phyloP scores from a whole-genome alignment of 108 stramenopile genomes.

The Epithemia pelagica region DNA sequence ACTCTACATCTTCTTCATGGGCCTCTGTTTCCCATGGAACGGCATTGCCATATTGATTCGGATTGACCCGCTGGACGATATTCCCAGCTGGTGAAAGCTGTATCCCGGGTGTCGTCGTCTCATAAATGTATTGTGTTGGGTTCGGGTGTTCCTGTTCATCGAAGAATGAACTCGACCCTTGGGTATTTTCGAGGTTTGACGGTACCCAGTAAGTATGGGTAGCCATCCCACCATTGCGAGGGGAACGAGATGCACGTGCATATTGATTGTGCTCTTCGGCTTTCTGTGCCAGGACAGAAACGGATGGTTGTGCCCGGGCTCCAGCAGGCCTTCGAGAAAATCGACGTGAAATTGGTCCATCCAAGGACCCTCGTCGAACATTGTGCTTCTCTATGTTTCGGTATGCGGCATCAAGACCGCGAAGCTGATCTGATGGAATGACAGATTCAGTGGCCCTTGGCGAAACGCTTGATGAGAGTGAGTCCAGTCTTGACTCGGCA shows the following conservation, averaged over 20 bases:
- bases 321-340: neutral
- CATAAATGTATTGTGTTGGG: too few relatives aligned
- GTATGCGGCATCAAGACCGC: constrained; percentile 1
- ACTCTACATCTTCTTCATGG: too few relatives aligned
- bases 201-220: too few relatives aligned
- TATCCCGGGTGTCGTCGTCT: neutral
- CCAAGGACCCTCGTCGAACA: neutral
- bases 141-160: too few relatives aligned
- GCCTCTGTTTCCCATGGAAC: neutral
- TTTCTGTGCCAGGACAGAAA: neutral
- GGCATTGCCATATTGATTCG: neutral
- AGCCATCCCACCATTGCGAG: too few relatives aligned
- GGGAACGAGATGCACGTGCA: too few relatives aligned
- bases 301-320: neutral
- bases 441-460: neutral
- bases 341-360: neutral
- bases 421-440: constrained; percentile 3
- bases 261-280: neutral
- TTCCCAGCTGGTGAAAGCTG: too few relatives aligned
- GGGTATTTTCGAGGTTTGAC: too few relatives aligned
- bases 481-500: constrained; percentile 45
- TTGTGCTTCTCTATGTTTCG: neutral
- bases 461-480: constrained; percentile 6
- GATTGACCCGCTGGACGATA: neutral
- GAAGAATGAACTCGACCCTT: too few relatives aligned